Conservation (phyloP, 352 stramenopile species). For the Phytophthora uliginosa region DNA sequence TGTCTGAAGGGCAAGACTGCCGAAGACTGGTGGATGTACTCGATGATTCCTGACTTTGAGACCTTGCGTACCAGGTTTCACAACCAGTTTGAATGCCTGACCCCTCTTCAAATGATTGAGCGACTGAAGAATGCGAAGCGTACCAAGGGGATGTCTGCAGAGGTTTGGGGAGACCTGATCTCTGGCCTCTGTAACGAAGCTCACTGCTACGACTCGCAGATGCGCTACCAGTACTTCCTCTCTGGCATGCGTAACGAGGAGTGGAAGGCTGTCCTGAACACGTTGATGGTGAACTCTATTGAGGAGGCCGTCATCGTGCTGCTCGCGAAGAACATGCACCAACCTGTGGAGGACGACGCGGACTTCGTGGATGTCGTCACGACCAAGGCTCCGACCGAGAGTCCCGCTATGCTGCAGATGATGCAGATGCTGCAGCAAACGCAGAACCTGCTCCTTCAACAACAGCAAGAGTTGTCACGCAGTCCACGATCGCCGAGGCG, state of each 20-base stretch:
- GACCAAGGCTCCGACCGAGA: not conserved
- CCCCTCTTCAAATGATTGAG: no score
- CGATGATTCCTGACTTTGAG: not conserved
- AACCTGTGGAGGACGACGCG: not conserved
- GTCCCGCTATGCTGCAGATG: not conserved
- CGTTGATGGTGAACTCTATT: not conserved
- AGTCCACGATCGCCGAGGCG: not conserved
- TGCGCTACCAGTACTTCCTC: not conserved
- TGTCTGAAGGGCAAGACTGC: constrained; percentile 1
- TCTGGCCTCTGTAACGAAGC: no score
- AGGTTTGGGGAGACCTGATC: no score
- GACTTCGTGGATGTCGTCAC: not conserved
- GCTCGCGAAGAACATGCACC: not conserved
- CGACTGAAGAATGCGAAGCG: no score
- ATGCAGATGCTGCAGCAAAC: not conserved
- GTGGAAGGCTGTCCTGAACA: not conserved
- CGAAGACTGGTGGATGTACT: constrained; percentile 1
- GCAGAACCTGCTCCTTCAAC: not conserved
- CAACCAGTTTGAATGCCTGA: not conserved
- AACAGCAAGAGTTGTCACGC: not conserved
- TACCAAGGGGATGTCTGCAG: no score
- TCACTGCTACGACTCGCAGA: no score
- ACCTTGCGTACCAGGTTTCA: not conserved
- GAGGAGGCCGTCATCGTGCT: not conserved
- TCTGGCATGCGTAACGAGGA: not conserved